These are phyloP conservation scores for Coccomyxa subellipsoidea DNA, from an alignment of 163 green algal species.

Conservation along the genomic window DNA sequence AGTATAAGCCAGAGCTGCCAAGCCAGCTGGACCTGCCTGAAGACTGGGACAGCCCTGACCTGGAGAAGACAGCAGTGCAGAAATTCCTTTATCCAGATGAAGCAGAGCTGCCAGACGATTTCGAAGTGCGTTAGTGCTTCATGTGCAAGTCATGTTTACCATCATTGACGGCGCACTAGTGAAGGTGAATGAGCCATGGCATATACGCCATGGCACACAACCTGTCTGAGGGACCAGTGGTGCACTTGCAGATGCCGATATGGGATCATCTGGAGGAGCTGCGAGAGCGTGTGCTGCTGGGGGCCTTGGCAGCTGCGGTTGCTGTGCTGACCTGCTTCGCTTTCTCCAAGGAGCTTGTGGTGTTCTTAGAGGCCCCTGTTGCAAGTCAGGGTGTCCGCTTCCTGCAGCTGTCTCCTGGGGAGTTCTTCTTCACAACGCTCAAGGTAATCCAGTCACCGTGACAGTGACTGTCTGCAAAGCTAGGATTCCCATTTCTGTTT, in stretches of 20 bases:
- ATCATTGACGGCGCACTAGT: background rate
- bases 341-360: slow-evolving; percentile 92
- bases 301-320: slow-evolving; percentile 51
- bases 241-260: slow-evolving; percentile 52
- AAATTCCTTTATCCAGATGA: slow-evolving; percentile 81
- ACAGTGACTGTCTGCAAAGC: no score
- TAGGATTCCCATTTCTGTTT: no score
- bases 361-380: slow-evolving; percentile 95
- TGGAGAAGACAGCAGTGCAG: slow-evolving; percentile 48
- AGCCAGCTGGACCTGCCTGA: background rate
- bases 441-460: no score
- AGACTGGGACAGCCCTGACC: background rate
- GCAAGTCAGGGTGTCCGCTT: slow-evolving; percentile 88
- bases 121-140: slow-evolving; percentile 56
- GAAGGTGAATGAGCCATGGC: no score
- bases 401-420: slow-evolving; percentile 94
- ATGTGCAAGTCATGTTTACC: background rate
- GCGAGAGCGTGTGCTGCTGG: slow-evolving; percentile 79
- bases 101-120: slow-evolving; percentile 87
- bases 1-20: background rate
- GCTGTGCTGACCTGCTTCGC: slow-evolving; percentile 85
- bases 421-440: slow-evolving; percentile 97
- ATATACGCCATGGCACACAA: no score
- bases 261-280: slow-evolving; percentile 99
- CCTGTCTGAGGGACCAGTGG: background rate